Evolutionary conservation across 768 basidiomycete species (phyloP), one percentile per base, ranked within the genome.

Genomic region (Omphalotus guepiniiformis): DNA sequence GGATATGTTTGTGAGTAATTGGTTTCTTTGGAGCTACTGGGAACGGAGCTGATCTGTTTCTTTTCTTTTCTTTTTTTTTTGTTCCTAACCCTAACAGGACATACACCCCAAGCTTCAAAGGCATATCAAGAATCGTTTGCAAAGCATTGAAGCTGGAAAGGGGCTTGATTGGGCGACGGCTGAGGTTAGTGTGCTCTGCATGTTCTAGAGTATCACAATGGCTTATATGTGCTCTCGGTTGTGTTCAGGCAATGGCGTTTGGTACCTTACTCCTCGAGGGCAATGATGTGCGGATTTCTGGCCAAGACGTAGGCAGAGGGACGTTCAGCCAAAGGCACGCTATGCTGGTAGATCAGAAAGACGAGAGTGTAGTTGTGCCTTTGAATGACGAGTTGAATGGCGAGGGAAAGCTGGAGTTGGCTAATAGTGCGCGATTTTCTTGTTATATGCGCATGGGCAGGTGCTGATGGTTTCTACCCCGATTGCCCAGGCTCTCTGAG

Each of bases 261-360:
- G 93, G 93, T 0, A 82, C 89, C 1, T 72, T 95, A 27, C 79
- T 95, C 82, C 66, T 79, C 2, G 85, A 91, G 43, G 90, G 90
- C 1, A 80, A 72, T 52, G 87, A 94, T 58, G 76, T 96, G 7
- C 79, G 93, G 13, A 89, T 96, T 26, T 93, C 91, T 2, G 93
- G 93, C 6, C 93, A 96, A 63, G 93, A 95, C 59, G 90, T 93
- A 0, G 93, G 93, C 0, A 64, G 93, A 30, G 93, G 93, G 2
- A 93, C 91, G 9, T 92, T 93, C 65, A 90, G 87, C 53, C 88
- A 91, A 42, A 72, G 86, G 5, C 93, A 95, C 63, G 92, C 92
- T 0, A 93, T 95, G 90, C 67, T 94, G 16, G 89, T 95, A 1
- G 82, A 96, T 59, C 93, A 95, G 63, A 77, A 78, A 59, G 85